Conservation (phyloP, 2,329 filamentous ascomycete genomes). For the Fusarium abutilonis region DNA sequence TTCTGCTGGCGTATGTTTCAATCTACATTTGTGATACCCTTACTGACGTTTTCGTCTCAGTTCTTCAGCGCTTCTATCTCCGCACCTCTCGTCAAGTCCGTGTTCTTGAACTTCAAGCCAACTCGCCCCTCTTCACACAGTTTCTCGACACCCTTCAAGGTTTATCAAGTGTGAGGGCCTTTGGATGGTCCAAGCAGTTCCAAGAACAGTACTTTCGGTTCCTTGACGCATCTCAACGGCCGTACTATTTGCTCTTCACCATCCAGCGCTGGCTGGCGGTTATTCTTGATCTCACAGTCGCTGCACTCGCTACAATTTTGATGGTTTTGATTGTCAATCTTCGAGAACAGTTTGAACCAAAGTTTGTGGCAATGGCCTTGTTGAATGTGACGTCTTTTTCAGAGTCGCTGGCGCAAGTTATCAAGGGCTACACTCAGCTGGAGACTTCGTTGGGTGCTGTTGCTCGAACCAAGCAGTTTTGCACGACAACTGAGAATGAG, state of each 20-base stretch:
- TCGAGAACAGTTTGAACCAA: constrained; percentile 10
- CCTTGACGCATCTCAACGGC: constrained; percentile 51
- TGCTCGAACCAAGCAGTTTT: constrained; percentile 16
- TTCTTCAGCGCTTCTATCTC: constrained; percentile 34
- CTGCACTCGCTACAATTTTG: constrained; percentile 56
- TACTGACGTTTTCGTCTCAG: neutral
- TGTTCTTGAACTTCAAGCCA: constrained; percentile 47
- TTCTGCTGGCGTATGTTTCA: constrained; percentile 18
- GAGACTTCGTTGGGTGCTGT: constrained; percentile 37
- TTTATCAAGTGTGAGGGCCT: constrained; percentile 48
- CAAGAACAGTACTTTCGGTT: constrained; percentile 24
- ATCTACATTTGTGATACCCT: too few species aligned
- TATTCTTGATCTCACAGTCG: constrained; percentile 58
- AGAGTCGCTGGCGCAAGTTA: constrained; percentile 46
- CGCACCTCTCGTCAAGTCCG: constrained; percentile 48
- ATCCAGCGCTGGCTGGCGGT: constrained; percentile 62
- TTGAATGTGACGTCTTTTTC: constrained; percentile 47
- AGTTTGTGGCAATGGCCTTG: constrained; percentile 42
- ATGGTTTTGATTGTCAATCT: constrained; percentile 58
- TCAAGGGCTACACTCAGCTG: constrained; percentile 48
- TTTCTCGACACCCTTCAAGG: constrained; percentile 45
- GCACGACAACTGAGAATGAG: constrained; percentile 15
- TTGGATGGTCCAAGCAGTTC: constrained; percentile 45
- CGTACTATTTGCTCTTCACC: constrained; percentile 55
- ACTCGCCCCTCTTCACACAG: constrained; percentile 45